A percentile compares a stretch with the other conserved stretches of the same genome.
Evolutionary conservation across 163 green algal genomes (phyloP).

Genomic region (Chloromonas sp.): DNA sequence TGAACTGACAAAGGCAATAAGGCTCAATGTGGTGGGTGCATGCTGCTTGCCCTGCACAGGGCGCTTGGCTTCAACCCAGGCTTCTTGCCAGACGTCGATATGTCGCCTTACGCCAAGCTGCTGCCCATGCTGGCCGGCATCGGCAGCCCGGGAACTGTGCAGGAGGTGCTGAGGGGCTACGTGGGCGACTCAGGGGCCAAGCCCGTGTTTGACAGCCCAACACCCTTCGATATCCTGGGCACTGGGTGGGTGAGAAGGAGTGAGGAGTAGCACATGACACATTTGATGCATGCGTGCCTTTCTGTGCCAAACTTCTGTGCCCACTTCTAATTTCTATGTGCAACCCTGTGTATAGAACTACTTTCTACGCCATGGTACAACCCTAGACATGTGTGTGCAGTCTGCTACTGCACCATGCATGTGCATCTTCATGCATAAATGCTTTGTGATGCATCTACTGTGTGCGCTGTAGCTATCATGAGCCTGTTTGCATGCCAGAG

Average conservation of each 20-base stretch:
- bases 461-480: no score
- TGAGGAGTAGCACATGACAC: no score
- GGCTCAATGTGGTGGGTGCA: background rate
- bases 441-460: no score
- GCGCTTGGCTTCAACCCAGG: slow-evolving; percentile 60
- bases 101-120: slow-evolving; percentile 74
- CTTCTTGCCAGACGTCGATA: slow-evolving; percentile 42
- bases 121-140: slow-evolving; percentile 79
- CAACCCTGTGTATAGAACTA: no score
- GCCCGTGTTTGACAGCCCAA: slow-evolving; percentile 61
- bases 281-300: no score
- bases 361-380: no score
- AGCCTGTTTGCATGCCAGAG: background rate
- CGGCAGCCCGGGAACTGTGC: slow-evolving; percentile 67
- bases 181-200: slow-evolving; percentile 59
- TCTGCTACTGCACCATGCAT: no score
- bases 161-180: slow-evolving; percentile 76
- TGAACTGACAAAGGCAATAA: background rate
- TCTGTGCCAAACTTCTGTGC: no score
- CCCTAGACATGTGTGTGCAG: no score
- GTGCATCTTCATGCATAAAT: no score
- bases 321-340: no score
- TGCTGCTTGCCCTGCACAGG: background rate
- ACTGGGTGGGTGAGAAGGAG: slow-evolving; percentile 36
- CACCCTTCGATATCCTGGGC: slow-evolving; percentile 74